Evolutionary conservation across 257 asterid genomes (phyloP), one percentile per base, ranked within the genome.

Genomic region (Cinchona pubescens): DNA sequence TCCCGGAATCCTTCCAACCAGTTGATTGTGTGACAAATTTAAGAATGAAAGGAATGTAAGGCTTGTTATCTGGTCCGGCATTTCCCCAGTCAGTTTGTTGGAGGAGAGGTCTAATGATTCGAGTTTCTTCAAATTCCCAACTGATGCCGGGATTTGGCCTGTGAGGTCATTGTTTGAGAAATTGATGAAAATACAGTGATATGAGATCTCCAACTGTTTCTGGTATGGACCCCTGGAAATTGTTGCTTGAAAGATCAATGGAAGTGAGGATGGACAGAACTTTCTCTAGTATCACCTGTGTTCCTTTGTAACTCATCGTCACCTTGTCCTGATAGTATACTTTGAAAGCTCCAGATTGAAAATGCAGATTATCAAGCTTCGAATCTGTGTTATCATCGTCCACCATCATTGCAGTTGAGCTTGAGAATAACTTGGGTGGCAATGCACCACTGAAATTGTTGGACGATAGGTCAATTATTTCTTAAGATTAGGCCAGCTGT

Each of bases 401-500:
- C 8, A 53, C 69, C 40, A 15, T 60, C 91, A 92, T 86, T 55
- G 85, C 89, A 27, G n/a, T 69, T 85, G 90, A 85, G 58, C 74
- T 82, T 59, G 79, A 45, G 73, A 87, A 81, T 74, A 79, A 81
- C 18, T 14, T 2, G 11, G 83, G 77, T n/a, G 71, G 30, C 14
- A 92, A 63, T 65, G 43, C 1, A 0, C 96, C 94, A 18, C 27
- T 71, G 81, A 92, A 92, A 32, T 78, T 78, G 58, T 92, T 92
- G 72, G 53, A 84, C 53, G 96, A 82, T 49, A 90, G 23, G 61
- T 90, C 91, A 16, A 90, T 79, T 73, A 92, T 85, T 76, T 89
- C n/a, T n/a, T 96, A 71, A 90, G 90, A 76, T 85, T 81, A 6
- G 86, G 76, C 96, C 93, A 90, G 82, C 78, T 82, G 69, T 74